A percentile compares a stretch with the other conserved stretches of the same genome.
phyloP scores from a whole-genome alignment of 2,329 filamentous ascomycete genomes.

The Nothophoma quercina region DNA sequence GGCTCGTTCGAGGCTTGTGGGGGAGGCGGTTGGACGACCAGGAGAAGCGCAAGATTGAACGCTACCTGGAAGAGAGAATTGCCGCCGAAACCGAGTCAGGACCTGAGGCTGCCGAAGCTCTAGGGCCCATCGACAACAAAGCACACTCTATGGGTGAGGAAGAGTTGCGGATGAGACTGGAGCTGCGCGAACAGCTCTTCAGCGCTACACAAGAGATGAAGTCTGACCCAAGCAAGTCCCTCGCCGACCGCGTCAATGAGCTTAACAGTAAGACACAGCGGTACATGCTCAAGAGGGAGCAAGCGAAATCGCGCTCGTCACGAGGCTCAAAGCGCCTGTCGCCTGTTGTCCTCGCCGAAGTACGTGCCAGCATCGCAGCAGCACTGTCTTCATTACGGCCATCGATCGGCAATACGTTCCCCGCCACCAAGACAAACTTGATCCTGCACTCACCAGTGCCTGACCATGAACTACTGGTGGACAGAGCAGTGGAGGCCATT shows the following conservation, averaged over 20 bases:
- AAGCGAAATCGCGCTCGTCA: conserved; percentile 22
- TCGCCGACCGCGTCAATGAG: conserved; percentile 24
- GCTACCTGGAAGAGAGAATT: conserved; percentile 27
- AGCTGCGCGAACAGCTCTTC: conserved; percentile 14
- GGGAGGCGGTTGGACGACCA: conserved; percentile 30
- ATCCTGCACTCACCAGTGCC: conserved; percentile 66
- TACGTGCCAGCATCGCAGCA: conserved; percentile 60
- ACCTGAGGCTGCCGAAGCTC: not conserved
- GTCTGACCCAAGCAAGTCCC: conserved; percentile 18
- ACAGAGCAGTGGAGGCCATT: conserved; percentile 68
- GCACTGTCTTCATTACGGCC: conserved; percentile 51
- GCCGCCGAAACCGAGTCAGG: not conserved
- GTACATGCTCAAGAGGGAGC: conserved; percentile 24
- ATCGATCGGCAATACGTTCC: conserved; percentile 54
- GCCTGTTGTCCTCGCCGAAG: conserved; percentile 50
- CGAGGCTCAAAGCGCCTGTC: conserved; percentile 28
- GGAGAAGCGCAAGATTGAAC: conserved; percentile 32
- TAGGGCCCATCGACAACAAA: conserved; percentile 15
- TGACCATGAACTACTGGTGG: conserved; percentile 63
- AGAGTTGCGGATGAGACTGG: conserved; percentile 10
- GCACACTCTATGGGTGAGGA: conserved; percentile 14
- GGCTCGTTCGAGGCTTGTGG: conserved; percentile 36
- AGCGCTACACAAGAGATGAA: conserved; percentile 20
- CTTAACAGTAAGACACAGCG: conserved; percentile 23
- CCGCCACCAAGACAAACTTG: conserved; percentile 63